A percentile compares a stretch with the other conserved stretches of the same genome.
These are phyloP conservation scores for Komagataella ulmi DNA, from an alignment of 805 yeast genomes.

Conservation along the genomic window DNA sequence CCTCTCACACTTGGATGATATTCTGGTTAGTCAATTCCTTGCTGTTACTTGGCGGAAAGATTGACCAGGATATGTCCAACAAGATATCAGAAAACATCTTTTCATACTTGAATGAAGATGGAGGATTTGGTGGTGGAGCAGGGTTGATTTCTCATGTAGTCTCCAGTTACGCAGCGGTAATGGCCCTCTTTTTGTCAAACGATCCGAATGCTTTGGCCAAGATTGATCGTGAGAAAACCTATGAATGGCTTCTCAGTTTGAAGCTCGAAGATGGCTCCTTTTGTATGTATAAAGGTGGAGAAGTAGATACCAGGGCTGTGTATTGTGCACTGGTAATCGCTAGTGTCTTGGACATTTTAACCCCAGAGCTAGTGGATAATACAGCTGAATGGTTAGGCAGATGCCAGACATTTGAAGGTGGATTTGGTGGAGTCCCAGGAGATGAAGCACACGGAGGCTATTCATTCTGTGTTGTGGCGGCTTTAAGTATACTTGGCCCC, in stretches of 20 bases:
- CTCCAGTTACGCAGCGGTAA: conserved; percentile 65
- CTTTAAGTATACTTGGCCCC: conserved; percentile 31
- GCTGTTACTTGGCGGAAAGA: conserved; percentile 23
- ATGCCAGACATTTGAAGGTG: conserved; percentile 94
- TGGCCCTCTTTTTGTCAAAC: conserved; percentile 43
- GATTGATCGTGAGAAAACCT: conserved; percentile 33
- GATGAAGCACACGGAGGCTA: conserved; percentile 98
- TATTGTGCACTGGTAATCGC: conserved; percentile 79
- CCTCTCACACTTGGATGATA: conserved; percentile 85
- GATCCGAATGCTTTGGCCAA: conserved; percentile 23
- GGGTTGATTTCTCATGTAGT: conserved; percentile 81
- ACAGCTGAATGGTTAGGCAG: conserved; percentile 43
- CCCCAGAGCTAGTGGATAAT: conserved; percentile 42
- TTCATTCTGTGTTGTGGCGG: conserved; percentile 78
- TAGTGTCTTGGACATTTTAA: conserved; percentile 45
- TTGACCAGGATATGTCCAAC: conserved; percentile 6
- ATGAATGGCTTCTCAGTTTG: conserved; percentile 51
- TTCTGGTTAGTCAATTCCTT: conserved; percentile 69
- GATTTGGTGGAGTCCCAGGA: conserved; percentile 73
- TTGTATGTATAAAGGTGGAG: conserved; percentile 65
- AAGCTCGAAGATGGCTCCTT: conserved; percentile 70
- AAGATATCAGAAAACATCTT: conserved; percentile 17
- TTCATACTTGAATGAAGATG: conserved; percentile 19
- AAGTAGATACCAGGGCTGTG: conserved; percentile 71
- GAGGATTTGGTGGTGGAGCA: conserved; percentile 81